A percentile compares a stretch with the other conserved stretches of the same genome.
Conservation (phyloP, 805 yeast genomes). For the Candida xyloterini region DNA sequence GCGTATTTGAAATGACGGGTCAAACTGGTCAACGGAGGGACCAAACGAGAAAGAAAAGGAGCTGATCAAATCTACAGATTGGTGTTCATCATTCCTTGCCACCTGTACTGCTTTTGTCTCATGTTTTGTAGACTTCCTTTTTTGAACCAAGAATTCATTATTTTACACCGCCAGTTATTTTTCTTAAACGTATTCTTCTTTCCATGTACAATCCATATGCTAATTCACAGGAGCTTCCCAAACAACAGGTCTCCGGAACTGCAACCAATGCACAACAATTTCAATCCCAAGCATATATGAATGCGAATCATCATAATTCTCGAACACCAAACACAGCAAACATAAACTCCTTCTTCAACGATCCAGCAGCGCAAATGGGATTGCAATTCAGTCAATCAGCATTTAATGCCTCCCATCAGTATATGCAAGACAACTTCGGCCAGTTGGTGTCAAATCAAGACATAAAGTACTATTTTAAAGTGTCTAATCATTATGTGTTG, state of each 20-base stretch:
- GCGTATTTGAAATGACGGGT: neutral
- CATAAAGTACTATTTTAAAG: constrained; percentile 85
- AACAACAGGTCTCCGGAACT: constrained; percentile 15
- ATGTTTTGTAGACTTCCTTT: neutral
- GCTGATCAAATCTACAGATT: too few relatives aligned
- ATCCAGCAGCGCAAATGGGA: constrained; percentile 81
- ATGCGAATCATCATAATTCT: constrained; percentile 12
- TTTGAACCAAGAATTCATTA: neutral
- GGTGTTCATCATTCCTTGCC: too few relatives aligned
- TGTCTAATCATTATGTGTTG: constrained; percentile 82
- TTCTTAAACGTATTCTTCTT: constrained; percentile 9
- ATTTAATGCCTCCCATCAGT: constrained; percentile 74
- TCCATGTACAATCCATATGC: constrained; percentile 46
- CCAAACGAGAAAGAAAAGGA: too few relatives aligned
- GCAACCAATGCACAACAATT: constrained; percentile 21
- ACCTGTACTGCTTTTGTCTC: too few relatives aligned
- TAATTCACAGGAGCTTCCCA: constrained; percentile 22
- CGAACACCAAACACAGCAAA: constrained; percentile 12
- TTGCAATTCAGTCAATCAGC: constrained; percentile 87
- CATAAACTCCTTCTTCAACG: constrained; percentile 54
- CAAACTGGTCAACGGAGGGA: too few relatives aligned
- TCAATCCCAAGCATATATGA: constrained; percentile 19
- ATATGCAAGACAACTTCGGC: constrained; percentile 68
- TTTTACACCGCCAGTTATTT: constrained; percentile 8
- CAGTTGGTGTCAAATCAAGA: constrained; percentile 50